A percentile compares a stretch with the other conserved stretches of the same genome.
Evolutionary conservation across 1,284 basidiomycete genomes (phyloP).

Genomic region (Apiotrichum akiyoshidainum): DNA sequence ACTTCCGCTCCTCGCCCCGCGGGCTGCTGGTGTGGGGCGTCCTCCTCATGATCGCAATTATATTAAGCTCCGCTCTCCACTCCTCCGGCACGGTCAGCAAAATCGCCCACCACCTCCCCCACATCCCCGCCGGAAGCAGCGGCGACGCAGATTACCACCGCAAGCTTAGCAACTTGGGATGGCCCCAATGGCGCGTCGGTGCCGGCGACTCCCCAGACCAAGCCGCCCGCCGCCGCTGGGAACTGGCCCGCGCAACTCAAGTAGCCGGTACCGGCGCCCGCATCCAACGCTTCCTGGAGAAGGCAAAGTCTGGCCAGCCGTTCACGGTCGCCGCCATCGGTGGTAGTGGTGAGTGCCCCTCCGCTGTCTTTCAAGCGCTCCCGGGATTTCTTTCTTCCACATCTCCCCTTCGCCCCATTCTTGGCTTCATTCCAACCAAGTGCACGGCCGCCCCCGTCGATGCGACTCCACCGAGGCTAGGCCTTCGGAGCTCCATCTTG

Average conservation of each 20-base stretch:
- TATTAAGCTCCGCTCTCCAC: too few species aligned
- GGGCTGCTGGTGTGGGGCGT: too few species aligned
- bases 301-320: constrained; percentile 34
- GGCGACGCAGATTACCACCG: too few species aligned
- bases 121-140: neutral
- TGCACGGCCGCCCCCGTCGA: too few species aligned
- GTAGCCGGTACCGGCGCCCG: constrained; percentile 39
- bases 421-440: too few species aligned
- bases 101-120: neutral
- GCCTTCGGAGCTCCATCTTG: too few species aligned
- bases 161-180: neutral
- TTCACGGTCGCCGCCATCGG: constrained; percentile 45
- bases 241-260: constrained; percentile 35
- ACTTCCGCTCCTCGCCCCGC: neutral
- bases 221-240: constrained; percentile 29
- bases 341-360: constrained; percentile 34
- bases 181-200: constrained; percentile 11
- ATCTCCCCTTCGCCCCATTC: too few species aligned
- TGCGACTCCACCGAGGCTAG: too few species aligned
- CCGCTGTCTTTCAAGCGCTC: too few species aligned
- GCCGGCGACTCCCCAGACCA: constrained; percentile 14
- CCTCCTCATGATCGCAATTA: too few species aligned
- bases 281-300: constrained; percentile 39
- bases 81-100: neutral
- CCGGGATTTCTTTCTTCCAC: too few species aligned